phyloP scores from a whole-genome alignment of 2,329 filamentous ascomycete species.

The Fragosphaeria purpurea region DNA sequence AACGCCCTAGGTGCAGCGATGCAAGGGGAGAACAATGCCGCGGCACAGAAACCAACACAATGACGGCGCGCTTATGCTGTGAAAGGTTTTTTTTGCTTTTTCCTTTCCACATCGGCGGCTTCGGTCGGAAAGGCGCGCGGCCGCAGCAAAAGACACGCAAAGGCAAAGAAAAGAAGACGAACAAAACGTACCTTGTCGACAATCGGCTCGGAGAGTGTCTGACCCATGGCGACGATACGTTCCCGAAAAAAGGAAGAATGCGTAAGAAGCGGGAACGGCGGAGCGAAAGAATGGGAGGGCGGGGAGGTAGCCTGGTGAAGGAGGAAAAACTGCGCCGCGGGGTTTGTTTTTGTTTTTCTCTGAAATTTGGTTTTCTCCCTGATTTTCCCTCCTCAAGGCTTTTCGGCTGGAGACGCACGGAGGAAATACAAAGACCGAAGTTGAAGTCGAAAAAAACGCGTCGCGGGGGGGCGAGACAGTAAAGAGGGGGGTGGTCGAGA shows the following conservation, averaged over 20 bases:
- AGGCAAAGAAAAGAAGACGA: not conserved
- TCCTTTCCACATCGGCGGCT: not conserved
- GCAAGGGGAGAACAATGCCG: too few relatives aligned
- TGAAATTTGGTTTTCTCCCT: too few relatives aligned
- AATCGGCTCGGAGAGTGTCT: slow-evolving; percentile 97
- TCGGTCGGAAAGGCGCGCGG: not conserved
- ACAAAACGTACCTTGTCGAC: slow-evolving; percentile 80
- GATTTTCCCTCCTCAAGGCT: too few relatives aligned
- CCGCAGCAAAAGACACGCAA: not conserved
- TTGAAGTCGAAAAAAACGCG: slow-evolving; percentile 11
- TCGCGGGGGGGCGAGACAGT: slow-evolving; percentile 18
- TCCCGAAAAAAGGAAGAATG: not conserved
- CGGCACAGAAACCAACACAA: too few relatives aligned
- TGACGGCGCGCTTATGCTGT: too few relatives aligned
- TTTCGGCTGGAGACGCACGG: not conserved
- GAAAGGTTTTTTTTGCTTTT: too few relatives aligned
- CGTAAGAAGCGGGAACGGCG: too few relatives aligned
- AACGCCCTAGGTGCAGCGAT: too few relatives aligned
- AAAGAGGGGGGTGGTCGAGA: slow-evolving; percentile 16
- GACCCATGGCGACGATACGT: slow-evolving; percentile 63
- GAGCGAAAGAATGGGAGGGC: not conserved
- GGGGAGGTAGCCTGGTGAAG: not conserved
- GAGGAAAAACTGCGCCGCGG: slow-evolving; percentile 1
- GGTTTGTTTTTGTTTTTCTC: not conserved
- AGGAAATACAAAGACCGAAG: not conserved